These are phyloP conservation scores for Hemisphaericaspora subhashii DNA, from an alignment of 1,139 yeast species.

Conservation along the genomic window DNA sequence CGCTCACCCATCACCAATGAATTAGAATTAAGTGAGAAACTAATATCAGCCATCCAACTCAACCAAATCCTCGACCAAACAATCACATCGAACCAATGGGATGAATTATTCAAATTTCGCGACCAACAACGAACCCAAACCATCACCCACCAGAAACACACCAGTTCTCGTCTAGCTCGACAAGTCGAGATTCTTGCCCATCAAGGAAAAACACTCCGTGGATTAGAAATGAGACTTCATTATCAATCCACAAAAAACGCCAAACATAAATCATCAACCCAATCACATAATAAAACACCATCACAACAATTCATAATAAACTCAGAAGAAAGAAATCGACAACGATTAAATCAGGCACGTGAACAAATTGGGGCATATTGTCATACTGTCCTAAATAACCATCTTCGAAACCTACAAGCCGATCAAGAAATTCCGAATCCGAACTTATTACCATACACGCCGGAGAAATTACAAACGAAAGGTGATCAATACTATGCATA, in stretches of 20 bases:
- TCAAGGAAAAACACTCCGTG: slow-evolving; percentile 8
- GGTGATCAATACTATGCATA: slow-evolving; percentile 8
- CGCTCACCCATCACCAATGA: slow-evolving; percentile 4
- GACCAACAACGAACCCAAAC: slow-evolving; percentile 3
- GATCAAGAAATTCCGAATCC: slow-evolving; percentile 34
- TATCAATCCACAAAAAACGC: neutral
- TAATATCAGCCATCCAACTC: slow-evolving; percentile 14
- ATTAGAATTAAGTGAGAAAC: slow-evolving; percentile 5
- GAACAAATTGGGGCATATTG: slow-evolving; percentile 10
- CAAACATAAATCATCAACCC: neutral
- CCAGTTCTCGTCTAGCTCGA: slow-evolving; percentile 7
- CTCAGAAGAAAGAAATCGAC: neutral
- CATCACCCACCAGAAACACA: slow-evolving; percentile 5
- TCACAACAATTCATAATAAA: neutral
- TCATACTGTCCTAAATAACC: slow-evolving; percentile 22
- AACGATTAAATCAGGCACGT: slow-evolving; percentile 12
- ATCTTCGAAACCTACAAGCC: slow-evolving; percentile 31
- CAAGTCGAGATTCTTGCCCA: slow-evolving; percentile 5
- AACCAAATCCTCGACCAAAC: slow-evolving; percentile 6
- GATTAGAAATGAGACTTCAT: slow-evolving; percentile 6
- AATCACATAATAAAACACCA: neutral
- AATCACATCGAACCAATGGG: neutral
- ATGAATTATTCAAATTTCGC: slow-evolving; percentile 4
- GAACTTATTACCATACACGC: slow-evolving; percentile 32
- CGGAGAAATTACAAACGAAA: slow-evolving; percentile 10